phyloP scores from a whole-genome alignment of 768 basidiomycete species.

The Lactifluus volemus region DNA sequence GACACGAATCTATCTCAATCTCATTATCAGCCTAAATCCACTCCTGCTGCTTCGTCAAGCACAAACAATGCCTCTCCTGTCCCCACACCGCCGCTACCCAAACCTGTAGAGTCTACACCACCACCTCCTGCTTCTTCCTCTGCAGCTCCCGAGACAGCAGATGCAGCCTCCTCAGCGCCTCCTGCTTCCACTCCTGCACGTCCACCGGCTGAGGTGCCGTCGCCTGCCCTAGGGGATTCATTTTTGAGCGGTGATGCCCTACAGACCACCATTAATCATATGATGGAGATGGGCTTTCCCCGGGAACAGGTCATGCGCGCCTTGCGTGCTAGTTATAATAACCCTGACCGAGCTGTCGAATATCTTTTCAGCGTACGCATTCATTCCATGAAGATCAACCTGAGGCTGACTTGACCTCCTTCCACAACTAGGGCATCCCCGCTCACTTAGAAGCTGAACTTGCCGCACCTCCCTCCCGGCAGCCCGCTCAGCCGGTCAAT shows the following conservation, averaged over 20 bases:
- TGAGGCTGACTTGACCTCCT: constrained; percentile 11
- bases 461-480: constrained; percentile 28
- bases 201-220: constrained; percentile 18
- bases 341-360: constrained; percentile 97
- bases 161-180: constrained; percentile 26
- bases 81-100: constrained; percentile 23
- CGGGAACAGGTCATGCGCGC: constrained; percentile 79
- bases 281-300: constrained; percentile 92
- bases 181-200: constrained; percentile 26
- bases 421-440: constrained; percentile 62
- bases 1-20: neutral
- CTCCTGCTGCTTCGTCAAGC: constrained; percentile 29
- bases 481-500: constrained; percentile 26
- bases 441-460: constrained; percentile 50
- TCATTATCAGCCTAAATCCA: constrained; percentile 44
- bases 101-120: constrained; percentile 24
- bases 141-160: constrained; percentile 27
- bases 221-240: constrained; percentile 39
- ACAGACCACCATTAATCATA: constrained; percentile 68
- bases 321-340: constrained; percentile 90
- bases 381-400: neutral
- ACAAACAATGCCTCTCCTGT: constrained; percentile 25
- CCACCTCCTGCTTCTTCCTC: constrained; percentile 29
- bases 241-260: constrained; percentile 75
- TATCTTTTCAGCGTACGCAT: constrained; percentile 82